Percentiles rank a stretch among this genome's conserved stretches.
phyloP scores from a whole-genome alignment of 768 basidiomycete genomes.

The Ramaria sp. region DNA sequence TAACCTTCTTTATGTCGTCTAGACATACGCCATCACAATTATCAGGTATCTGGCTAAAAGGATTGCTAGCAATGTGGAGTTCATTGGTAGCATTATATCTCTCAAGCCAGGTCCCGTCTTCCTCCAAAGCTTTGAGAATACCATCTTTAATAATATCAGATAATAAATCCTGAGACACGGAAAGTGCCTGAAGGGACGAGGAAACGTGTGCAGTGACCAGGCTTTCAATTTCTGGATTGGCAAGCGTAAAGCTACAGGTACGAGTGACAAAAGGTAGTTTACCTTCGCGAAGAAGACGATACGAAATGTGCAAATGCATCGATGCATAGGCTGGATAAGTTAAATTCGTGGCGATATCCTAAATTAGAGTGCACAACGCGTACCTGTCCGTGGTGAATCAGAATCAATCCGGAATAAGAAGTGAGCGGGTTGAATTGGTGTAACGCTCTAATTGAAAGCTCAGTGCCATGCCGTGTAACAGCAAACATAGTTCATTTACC shows the following conservation, averaged over 20 bases:
- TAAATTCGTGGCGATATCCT: neutral
- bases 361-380: conserved; percentile 11
- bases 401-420: conserved; percentile 77
- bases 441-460: conserved; percentile 45
- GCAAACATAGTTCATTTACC: conserved; percentile 25
- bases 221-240: conserved; percentile 47
- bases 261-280: conserved; percentile 1
- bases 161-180: neutral
- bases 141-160: neutral
- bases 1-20: conserved; percentile 15
- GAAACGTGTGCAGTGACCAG: conserved; percentile 8
- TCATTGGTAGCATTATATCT: conserved; percentile 63
- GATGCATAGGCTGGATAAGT: conserved; percentile 44
- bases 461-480: neutral
- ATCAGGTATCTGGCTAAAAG: conserved; percentile 20
- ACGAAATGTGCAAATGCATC: conserved; percentile 53
- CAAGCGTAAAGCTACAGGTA: neutral
- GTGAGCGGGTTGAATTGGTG: conserved; percentile 62
- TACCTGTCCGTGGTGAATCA: conserved; percentile 43
- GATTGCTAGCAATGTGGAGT: conserved; percentile 38
- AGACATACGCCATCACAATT: neutral
- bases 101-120: conserved; percentile 56
- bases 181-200: neutral
- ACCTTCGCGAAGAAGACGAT: conserved; percentile 82
- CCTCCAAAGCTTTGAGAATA: conserved; percentile 42